Base-by-base conservation (phyloP, 164 flowering plant species). In the Cinnamomum micranthum region DNA sequence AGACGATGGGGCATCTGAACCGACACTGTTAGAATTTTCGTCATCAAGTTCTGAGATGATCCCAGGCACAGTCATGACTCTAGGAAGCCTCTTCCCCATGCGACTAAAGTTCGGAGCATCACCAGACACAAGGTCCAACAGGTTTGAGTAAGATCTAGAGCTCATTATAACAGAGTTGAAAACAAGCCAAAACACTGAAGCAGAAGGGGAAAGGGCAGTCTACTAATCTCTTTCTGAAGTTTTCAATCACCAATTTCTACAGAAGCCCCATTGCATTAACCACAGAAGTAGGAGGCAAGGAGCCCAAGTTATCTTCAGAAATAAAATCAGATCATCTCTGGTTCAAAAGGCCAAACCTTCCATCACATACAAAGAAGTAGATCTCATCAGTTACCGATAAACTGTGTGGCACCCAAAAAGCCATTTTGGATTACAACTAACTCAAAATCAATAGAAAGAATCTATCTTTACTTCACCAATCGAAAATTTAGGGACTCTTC, bases 81-180 rank as follows among this genome's bases (percentile, higher is more conserved):
- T 84, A 35, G 97, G 88, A 11, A 94, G 82, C 86, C 88, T 86
- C 86, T 81, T 91, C 62, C 85, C 90, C 50, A 83, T 86, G 19
- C 91, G 86, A 67, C 88, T 81, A 73, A 89, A 85, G n/a, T 78
- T 76, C 14, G 89, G 91, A 17, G 87, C 83, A 60, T 89, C 88
- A 55, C 95, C 89, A 12, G 94, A 90, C 52, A 90, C 80, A 71
- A 94, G 95, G 70, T 94, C 98, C 68, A 94, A 73, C 67, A 94
- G 90, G 77, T 94, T 94, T 33, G 94, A 88, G 74, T 94, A 92
- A 15, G 98, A 94, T 82, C 97, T 90, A 14, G 98, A 94, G 60
- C 84, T 95, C 98, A 94, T 94, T 70, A 10, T 80, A 14, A 70
- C n/a, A 67, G 20, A 31, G n/a, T 9, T 17, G 70, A 28, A 27